A percentile compares a stretch with the other conserved stretches of the same genome.
Conservation (phyloP, 352 stramenopile genomes). For the Globisporangium sylvaticum region DNA sequence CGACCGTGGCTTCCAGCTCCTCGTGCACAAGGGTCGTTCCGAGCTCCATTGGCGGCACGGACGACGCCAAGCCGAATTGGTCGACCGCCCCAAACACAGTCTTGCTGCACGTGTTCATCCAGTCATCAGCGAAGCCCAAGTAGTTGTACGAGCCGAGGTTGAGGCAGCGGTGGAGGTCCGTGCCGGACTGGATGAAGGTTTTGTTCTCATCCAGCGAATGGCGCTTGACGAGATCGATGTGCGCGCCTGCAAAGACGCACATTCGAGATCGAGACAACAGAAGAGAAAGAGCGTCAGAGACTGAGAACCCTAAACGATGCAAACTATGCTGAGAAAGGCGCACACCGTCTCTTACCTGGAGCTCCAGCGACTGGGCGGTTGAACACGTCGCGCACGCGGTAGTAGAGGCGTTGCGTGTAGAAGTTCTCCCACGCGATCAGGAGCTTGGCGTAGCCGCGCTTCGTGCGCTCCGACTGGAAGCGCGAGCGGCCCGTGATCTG, state of each 20-base stretch:
- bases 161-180: slow-evolving; percentile 60
- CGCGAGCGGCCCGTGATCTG: slow-evolving; percentile 27
- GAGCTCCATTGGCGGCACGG: slow-evolving; percentile 29
- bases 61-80: slow-evolving; percentile 50
- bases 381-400: slow-evolving; percentile 81
- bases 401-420: slow-evolving; percentile 91
- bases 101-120: slow-evolving; percentile 82
- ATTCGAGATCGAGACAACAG: slow-evolving; percentile 76
- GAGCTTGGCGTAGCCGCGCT: slow-evolving; percentile 69
- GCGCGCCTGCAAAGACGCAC: slow-evolving; percentile 86
- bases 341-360: slow-evolving; percentile 14
- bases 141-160: slow-evolving; percentile 98
- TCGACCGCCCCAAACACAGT: slow-evolving; percentile 72
- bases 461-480: slow-evolving; percentile 23
- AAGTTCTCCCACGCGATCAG: slow-evolving; percentile 94
- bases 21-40: slow-evolving; percentile 80
- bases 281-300: slow-evolving; percentile 1
- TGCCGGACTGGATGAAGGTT: slow-evolving; percentile 21
- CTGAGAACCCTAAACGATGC: neutral
- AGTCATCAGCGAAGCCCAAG: slow-evolving; percentile 95
- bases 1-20: slow-evolving; percentile 85
- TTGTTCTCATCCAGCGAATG: slow-evolving; percentile 30
- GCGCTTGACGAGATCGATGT: slow-evolving; percentile 89
- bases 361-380: slow-evolving; percentile 32
- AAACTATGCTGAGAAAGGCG: neutral